These are phyloP conservation scores for Colletotrichum acutatum DNA, from an alignment of 2,329 filamentous ascomycete species.

Conservation along the genomic window DNA sequence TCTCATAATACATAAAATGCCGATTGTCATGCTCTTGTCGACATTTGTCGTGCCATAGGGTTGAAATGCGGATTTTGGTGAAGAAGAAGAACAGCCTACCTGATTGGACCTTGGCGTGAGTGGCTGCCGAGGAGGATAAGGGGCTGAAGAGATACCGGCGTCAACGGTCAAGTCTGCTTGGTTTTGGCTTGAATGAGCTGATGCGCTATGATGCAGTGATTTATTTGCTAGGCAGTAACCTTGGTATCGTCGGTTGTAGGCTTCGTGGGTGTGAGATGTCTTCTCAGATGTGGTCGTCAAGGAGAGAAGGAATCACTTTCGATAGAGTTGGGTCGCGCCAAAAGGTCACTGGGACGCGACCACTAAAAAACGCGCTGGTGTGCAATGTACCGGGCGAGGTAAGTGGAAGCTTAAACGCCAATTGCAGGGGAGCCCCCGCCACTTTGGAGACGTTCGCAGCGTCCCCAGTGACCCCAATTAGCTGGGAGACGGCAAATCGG, in stretches of 20 bases:
- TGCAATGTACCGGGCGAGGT: constrained; percentile 3
- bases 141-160: not conserved
- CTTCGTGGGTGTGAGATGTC: constrained; percentile 10
- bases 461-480: not conserved
- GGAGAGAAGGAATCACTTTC: constrained; percentile 17
- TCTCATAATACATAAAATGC: not conserved
- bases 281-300: constrained; percentile 18
- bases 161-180: not conserved
- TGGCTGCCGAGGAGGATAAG: constrained; percentile 18
- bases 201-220: not conserved
- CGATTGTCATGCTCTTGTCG: not conserved
- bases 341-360: constrained; percentile 38
- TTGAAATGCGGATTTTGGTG: no score
- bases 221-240: not conserved
- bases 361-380: constrained; percentile 32
- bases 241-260: not conserved
- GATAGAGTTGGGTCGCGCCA: constrained; percentile 27
- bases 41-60: not conserved
- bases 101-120: not conserved
- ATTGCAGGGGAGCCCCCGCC: constrained; percentile 28
- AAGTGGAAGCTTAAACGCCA: constrained; percentile 23
- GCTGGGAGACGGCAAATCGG: not conserved
- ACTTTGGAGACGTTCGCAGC: not conserved
- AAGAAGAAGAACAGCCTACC: constrained; percentile 2
- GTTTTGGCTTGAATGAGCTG: not conserved